A percentile compares a stretch with the other conserved stretches of the same genome.
Conservation (phyloP, 164 flowering plant genomes). For the Magnolia officinalis region DNA sequence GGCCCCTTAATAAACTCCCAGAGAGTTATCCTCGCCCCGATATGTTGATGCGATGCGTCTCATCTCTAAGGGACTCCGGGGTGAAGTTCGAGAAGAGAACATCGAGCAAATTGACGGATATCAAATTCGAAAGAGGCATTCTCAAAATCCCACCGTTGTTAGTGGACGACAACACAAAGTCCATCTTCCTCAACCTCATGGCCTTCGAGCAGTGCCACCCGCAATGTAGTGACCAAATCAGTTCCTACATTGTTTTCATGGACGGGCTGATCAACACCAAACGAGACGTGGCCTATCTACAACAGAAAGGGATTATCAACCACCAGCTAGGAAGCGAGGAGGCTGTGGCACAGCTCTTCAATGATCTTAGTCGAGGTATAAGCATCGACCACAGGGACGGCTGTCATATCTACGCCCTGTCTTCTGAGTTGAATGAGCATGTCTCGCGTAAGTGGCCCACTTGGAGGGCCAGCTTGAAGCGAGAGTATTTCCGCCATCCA, state of each 20-base stretch:
- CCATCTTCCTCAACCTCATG: slow-evolving; percentile 14
- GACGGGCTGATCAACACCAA: slow-evolving; percentile 21
- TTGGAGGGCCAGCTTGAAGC: slow-evolving; percentile 20
- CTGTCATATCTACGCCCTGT: slow-evolving; percentile 14
- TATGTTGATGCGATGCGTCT: too few relatives aligned
- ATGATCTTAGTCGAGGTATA: slow-evolving; percentile 16
- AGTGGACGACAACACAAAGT: too few relatives aligned
- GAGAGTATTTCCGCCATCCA: slow-evolving; percentile 20
- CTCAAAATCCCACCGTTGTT: too few relatives aligned
- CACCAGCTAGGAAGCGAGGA: slow-evolving; percentile 24
- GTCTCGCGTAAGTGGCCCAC: slow-evolving; percentile 9
- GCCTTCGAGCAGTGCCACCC: slow-evolving; percentile 31
- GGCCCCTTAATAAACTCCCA: too few relatives aligned
- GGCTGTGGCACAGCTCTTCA: slow-evolving; percentile 23
- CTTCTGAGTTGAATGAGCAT: not conserved
- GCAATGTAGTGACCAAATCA: slow-evolving; percentile 13
- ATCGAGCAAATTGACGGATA: too few relatives aligned
- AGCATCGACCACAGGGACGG: too few relatives aligned
- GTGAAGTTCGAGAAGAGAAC: too few relatives aligned
- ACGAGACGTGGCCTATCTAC: slow-evolving; percentile 16
- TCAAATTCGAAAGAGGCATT: too few relatives aligned
- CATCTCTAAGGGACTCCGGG: too few relatives aligned
- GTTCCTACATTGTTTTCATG: slow-evolving; percentile 22
- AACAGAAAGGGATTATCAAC: slow-evolving; percentile 16
- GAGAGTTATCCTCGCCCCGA: too few relatives aligned